A percentile compares a stretch with the other conserved stretches of the same genome.
These are phyloP conservation scores for Mycena epipterygia DNA, from an alignment of 768 basidiomycete species.

Conservation along the genomic window DNA sequence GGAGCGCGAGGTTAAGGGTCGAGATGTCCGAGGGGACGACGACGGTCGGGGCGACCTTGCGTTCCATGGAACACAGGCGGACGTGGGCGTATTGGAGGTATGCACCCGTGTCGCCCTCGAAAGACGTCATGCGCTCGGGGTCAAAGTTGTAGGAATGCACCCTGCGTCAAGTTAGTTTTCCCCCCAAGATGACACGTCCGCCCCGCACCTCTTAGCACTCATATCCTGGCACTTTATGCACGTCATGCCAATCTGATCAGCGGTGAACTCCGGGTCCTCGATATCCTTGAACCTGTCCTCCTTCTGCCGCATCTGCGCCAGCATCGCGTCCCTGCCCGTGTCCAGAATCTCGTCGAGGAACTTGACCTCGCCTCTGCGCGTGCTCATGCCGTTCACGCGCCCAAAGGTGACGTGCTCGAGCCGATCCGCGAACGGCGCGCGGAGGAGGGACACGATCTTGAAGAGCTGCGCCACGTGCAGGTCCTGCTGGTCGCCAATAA, in stretches of 20 bases:
- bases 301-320: not conserved
- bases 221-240: slow-evolving; percentile 7
- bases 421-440: not conserved
- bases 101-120: slow-evolving; percentile 8
- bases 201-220: slow-evolving; percentile 16
- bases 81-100: slow-evolving; percentile 14
- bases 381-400: slow-evolving; percentile 7
- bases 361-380: not conserved
- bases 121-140: not conserved
- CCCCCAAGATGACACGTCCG: no score
- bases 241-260: slow-evolving; percentile 1
- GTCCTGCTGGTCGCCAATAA: slow-evolving; percentile 50
- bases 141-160: slow-evolving; percentile 4
- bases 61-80: slow-evolving; percentile 2
- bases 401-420: slow-evolving; percentile 8
- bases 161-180: no score
- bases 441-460: not conserved
- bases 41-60: not conserved
- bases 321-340: not conserved
- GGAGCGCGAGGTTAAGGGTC: not conserved
- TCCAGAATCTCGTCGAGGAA: slow-evolving; percentile 4
- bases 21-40: not conserved
- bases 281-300: not conserved
- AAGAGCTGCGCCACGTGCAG: slow-evolving; percentile 7
- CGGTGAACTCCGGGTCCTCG: not conserved